Conservation (phyloP, 2,329 filamentous ascomycete species). For the Ceratocystis colombiana region DNA sequence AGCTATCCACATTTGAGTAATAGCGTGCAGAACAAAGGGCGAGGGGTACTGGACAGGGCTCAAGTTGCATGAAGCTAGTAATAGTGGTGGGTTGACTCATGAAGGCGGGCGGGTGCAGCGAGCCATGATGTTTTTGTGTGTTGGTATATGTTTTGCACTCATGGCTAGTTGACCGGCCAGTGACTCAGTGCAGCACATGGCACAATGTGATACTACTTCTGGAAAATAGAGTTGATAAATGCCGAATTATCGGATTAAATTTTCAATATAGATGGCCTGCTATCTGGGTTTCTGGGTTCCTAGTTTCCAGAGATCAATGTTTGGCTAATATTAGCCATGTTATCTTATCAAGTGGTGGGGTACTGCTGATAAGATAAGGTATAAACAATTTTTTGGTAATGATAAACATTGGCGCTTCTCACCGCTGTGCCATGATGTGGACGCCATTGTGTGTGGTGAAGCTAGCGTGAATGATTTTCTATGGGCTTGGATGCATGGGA, state of each 20-base stretch:
- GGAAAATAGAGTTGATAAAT: too few relatives aligned
- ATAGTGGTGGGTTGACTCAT: constrained; percentile 3
- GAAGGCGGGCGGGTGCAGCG: neutral
- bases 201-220: too few relatives aligned
- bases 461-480: too few relatives aligned
- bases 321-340: neutral
- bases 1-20: constrained; percentile 1
- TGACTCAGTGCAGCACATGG: too few relatives aligned
- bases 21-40: constrained; percentile 9
- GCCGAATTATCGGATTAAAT: too few relatives aligned
- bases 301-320: too few relatives aligned
- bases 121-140: neutral
- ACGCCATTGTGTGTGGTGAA: neutral
- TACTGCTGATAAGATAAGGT: constrained; percentile 17
- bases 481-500: too few relatives aligned
- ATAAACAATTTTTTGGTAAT: neutral
- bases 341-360: constrained; percentile 12
- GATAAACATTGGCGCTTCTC: too few relatives aligned
- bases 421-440: neutral
- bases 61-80: neutral
- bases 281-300: neutral
- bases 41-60: neutral
- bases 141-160: neutral
- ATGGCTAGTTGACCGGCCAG: too few relatives aligned
- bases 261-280: too few relatives aligned